These are phyloP conservation scores for Saccharomycopsis capsularis DNA, from an alignment of 805 yeast species.

Conservation along the genomic window DNA sequence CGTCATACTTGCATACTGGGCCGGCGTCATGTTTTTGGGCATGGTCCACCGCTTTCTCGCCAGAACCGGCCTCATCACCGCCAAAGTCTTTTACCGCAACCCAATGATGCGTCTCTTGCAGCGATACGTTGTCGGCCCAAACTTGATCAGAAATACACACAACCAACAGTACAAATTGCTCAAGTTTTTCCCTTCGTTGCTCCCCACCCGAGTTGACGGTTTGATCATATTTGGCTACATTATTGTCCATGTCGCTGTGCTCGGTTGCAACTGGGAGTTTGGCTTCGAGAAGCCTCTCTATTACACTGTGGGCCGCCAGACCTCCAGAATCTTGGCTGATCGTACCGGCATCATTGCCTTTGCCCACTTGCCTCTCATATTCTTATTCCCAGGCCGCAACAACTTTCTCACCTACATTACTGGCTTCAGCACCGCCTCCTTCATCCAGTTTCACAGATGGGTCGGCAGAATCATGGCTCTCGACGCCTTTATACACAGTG, in stretches of 20 bases:
- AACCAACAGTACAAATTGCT: background rate
- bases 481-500: constrained; percentile 49
- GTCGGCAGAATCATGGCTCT: constrained; percentile 44
- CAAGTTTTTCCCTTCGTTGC: background rate
- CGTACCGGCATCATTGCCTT: constrained; percentile 46
- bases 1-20: constrained; percentile 13
- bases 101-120: constrained; percentile 19
- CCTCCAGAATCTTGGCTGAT: constrained; percentile 35
- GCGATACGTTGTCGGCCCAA: constrained; percentile 24
- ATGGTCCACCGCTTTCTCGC: background rate
- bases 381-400: constrained; percentile 66
- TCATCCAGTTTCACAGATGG: constrained; percentile 63
- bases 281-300: constrained; percentile 28
- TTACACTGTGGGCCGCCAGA: background rate
- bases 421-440: constrained; percentile 55
- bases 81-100: background rate
- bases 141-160: constrained; percentile 19
- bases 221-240: constrained; percentile 1
- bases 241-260: constrained; percentile 2
- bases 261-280: constrained; percentile 17
- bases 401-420: constrained; percentile 56
- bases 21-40: constrained; percentile 1
- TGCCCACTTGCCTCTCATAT: constrained; percentile 49
- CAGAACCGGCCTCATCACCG: constrained; percentile 6
- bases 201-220: constrained; percentile 12